Evolutionary conservation across 2,329 filamentous ascomycete species (phyloP).

Genomic region (Neopestalotiopsis rosae): DNA sequence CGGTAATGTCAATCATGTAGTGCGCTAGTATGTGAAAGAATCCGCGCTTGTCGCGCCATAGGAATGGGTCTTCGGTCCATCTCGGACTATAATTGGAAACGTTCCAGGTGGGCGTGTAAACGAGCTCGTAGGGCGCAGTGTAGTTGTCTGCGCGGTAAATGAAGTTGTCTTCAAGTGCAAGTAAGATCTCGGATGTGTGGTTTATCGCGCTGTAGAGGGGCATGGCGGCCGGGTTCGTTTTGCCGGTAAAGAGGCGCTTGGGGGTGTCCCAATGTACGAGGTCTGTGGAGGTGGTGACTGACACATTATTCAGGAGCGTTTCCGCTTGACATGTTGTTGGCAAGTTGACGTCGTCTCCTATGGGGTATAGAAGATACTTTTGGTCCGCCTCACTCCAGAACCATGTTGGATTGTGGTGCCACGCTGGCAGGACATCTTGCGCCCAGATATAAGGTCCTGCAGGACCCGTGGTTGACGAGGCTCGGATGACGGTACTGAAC

Average conservation of each 20-base stretch:
- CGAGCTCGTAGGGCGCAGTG: slow-evolving; percentile 32
- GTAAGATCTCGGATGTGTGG: slow-evolving; percentile 35
- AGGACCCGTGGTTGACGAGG: slow-evolving; percentile 48
- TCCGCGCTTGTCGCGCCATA: slow-evolving; percentile 34
- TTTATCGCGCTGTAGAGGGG: slow-evolving; percentile 38
- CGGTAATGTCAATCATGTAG: slow-evolving; percentile 31
- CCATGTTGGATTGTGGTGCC: slow-evolving; percentile 52
- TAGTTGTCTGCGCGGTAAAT: slow-evolving; percentile 38
- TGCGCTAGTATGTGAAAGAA: slow-evolving; percentile 35
- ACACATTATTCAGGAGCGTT: slow-evolving; percentile 36
- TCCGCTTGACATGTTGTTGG: slow-evolving; percentile 29
- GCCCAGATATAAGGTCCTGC: slow-evolving; percentile 49
- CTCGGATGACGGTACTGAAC: slow-evolving; percentile 49
- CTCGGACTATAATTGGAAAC: slow-evolving; percentile 24
- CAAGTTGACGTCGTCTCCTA: slow-evolving; percentile 40
- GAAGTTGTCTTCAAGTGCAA: slow-evolving; percentile 41
- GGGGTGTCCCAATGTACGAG: slow-evolving; percentile 26
- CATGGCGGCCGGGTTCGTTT: slow-evolving; percentile 48
- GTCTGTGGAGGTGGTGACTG: slow-evolving; percentile 35
- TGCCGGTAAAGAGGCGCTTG: slow-evolving; percentile 24
- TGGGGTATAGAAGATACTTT: slow-evolving; percentile 50
- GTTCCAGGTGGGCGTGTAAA: slow-evolving; percentile 2
- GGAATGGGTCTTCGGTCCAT: slow-evolving; percentile 34
- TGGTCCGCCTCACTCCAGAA: slow-evolving; percentile 49
- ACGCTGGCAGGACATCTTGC: slow-evolving; percentile 45